Percentiles rank a stretch among this genome's conserved stretches.
Conservation (phyloP, 306 rosid species). For the Elaeagnus macrophylla region DNA sequence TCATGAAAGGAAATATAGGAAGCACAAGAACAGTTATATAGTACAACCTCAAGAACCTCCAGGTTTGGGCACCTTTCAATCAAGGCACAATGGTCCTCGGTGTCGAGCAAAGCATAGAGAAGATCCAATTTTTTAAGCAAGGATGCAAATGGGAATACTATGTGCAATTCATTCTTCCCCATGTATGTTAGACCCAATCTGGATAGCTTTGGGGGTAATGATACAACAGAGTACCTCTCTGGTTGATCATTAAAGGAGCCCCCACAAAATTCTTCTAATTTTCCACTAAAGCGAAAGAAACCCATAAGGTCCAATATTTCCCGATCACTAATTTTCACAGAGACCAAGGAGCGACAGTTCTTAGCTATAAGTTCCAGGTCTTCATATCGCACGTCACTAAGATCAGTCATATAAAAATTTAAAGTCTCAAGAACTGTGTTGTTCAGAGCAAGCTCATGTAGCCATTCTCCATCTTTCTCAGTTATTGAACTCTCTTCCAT, state of each 20-base stretch:
- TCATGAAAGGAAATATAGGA: neutral
- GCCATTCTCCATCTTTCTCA: constrained; percentile 78
- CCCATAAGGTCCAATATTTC: constrained; percentile 57
- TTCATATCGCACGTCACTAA: constrained; percentile 33
- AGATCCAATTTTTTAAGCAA: constrained; percentile 73
- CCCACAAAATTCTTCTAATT: constrained; percentile 83
- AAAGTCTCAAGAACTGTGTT: constrained; percentile 77
- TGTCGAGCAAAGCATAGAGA: constrained; percentile 72
- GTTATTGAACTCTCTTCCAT: constrained; percentile 66
- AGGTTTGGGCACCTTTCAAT: constrained; percentile 84
- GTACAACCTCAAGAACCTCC: constrained; percentile 72
- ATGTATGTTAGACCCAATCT: constrained; percentile 70
- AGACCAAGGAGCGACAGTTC: constrained; percentile 58
- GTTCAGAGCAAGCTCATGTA: constrained; percentile 72
- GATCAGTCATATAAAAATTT: constrained; percentile 80
- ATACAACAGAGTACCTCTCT: constrained; percentile 37
- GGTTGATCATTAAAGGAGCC: constrained; percentile 57
- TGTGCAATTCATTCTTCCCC: constrained; percentile 67
- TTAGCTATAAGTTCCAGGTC: constrained; percentile 86
- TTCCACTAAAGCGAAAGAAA: constrained; percentile 57
- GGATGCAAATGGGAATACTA: constrained; percentile 63
- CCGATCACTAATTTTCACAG: constrained; percentile 70
- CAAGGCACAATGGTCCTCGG: constrained; percentile 79
- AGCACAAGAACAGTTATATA: constrained; percentile 3
- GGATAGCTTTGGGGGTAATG: constrained; percentile 53